These are phyloP conservation scores for Penicillium sp. DNA, from an alignment of 2,329 filamentous ascomycete genomes.

Conservation along the genomic window DNA sequence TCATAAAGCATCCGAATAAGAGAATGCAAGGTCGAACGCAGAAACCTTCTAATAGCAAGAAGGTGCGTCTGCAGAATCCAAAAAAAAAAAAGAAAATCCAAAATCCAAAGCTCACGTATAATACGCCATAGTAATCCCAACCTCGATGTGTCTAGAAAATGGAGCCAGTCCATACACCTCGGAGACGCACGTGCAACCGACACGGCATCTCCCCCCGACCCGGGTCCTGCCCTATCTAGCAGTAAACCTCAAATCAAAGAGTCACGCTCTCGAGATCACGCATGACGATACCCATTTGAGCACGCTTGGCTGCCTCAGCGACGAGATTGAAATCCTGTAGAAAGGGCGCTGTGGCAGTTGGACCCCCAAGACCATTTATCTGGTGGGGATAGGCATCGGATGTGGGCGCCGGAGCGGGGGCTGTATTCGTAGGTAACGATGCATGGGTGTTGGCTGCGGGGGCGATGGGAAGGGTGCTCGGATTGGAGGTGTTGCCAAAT, in stretches of 20 bases:
- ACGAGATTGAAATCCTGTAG: constrained; percentile 81
- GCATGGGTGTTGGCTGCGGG: constrained; percentile 15
- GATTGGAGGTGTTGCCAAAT: constrained; percentile 9
- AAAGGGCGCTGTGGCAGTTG: constrained; percentile 57
- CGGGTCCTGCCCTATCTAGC: constrained; percentile 13
- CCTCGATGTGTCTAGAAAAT: constrained; percentile 2
- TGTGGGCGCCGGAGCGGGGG: constrained; percentile 6
- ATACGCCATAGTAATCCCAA: constrained; percentile 10
- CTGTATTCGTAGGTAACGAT: constrained; percentile 12
- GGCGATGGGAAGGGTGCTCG: constrained; percentile 10
- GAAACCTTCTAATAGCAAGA: background rate
- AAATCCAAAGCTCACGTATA: background rate
- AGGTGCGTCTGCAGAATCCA: background rate
- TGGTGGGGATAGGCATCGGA: constrained; percentile 27
- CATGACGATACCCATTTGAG: constrained; percentile 85
- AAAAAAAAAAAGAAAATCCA: background rate
- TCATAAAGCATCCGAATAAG: background rate
- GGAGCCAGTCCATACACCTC: constrained; percentile 15
- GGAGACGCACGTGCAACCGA: background rate
- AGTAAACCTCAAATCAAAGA: constrained; percentile 26
- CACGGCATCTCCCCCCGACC: background rate
- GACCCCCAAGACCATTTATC: constrained; percentile 31
- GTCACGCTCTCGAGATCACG: constrained; percentile 67
- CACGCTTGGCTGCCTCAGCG: constrained; percentile 88
- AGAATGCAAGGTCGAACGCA: background rate